phyloP scores from a whole-genome alignment of 2,329 filamentous ascomycete species.

The Pseudopithomyces maydicus region DNA sequence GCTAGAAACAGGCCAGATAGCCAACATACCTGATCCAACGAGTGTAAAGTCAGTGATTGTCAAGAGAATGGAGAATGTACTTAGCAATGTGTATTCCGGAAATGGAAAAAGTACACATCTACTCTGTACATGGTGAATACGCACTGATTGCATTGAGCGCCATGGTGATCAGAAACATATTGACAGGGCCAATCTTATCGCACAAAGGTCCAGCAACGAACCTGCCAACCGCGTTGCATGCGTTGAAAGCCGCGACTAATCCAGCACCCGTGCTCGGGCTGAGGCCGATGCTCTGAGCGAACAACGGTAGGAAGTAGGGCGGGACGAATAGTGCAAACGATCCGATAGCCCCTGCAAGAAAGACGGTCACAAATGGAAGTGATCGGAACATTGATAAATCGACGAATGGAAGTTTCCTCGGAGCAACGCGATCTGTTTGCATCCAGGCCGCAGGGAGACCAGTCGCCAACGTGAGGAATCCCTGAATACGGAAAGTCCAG shows the following conservation, averaged over 20 bases:
- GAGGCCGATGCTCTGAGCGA: conserved; percentile 32
- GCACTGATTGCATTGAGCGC: conserved; percentile 25
- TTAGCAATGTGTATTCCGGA: too few relatives aligned
- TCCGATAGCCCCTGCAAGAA: conserved; percentile 29
- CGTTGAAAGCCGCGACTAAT: conserved; percentile 33
- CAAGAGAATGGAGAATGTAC: too few relatives aligned
- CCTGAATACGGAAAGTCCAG: conserved; percentile 39
- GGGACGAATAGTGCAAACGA: conserved; percentile 38
- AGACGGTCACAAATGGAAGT: conserved; percentile 27
- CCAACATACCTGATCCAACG: conserved; percentile 27
- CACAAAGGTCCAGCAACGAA: conserved; percentile 33
- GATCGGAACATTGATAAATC: conserved; percentile 31
- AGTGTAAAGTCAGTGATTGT: too few relatives aligned
- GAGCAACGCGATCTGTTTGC: conserved; percentile 29
- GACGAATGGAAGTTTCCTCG: conserved; percentile 26
- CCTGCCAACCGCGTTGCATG: conserved; percentile 34
- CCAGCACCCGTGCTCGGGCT: conserved; percentile 32
- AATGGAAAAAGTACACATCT: too few relatives aligned
- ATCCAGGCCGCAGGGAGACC: conserved; percentile 32
- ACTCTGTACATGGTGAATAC: too few relatives aligned
- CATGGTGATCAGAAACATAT: conserved; percentile 36
- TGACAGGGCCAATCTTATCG: conserved; percentile 38
- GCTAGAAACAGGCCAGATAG: conserved; percentile 36
- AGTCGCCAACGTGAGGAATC: conserved; percentile 28
- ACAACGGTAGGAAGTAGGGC: conserved; percentile 35